A percentile compares a stretch with the other conserved stretches of the same genome.
Evolutionary conservation across 768 basidiomycete genomes (phyloP).

Genomic region (Mycena pura): DNA sequence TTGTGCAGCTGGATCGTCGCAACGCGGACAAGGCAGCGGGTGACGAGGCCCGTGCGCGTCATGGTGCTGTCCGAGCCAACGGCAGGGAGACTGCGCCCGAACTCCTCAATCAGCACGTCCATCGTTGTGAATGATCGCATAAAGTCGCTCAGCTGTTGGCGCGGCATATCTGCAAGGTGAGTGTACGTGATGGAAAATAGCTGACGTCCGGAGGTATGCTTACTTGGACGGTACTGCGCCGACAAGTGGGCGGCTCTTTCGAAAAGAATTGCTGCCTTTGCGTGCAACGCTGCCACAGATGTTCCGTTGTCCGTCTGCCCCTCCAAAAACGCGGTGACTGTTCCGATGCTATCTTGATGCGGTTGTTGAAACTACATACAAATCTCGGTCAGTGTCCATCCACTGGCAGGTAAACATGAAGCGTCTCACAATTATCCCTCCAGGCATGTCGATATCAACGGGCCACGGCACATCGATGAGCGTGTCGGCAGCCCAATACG

Average conservation of each 20-base stretch:
- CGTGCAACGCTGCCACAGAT: not conserved
- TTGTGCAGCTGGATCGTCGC: constrained; percentile 37
- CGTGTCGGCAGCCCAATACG: constrained; percentile 27
- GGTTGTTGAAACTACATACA: not conserved
- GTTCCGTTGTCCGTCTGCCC: not conserved
- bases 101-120: constrained; percentile 32
- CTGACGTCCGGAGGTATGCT: not conserved
- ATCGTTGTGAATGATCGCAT: constrained; percentile 23
- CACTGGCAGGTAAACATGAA: not conserved
- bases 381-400: not conserved
- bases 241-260: constrained; percentile 30
- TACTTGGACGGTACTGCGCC: constrained; percentile 27
- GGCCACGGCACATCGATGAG: constrained; percentile 50
- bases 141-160: not conserved
- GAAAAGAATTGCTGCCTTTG: constrained; percentile 30
- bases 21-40: constrained; percentile 30
- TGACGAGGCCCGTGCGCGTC: constrained; percentile 22
- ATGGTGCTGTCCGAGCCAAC: not conserved
- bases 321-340: not conserved
- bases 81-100: constrained; percentile 3
- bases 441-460: constrained; percentile 2
- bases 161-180: not conserved
- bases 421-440: not conserved
- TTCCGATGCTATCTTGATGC: not conserved
- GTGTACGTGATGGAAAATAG: not conserved